Evolutionary conservation across 306 rosid species (phyloP), one percentile per base, ranked within the genome.

Genomic region (Alnus rubra): DNA sequence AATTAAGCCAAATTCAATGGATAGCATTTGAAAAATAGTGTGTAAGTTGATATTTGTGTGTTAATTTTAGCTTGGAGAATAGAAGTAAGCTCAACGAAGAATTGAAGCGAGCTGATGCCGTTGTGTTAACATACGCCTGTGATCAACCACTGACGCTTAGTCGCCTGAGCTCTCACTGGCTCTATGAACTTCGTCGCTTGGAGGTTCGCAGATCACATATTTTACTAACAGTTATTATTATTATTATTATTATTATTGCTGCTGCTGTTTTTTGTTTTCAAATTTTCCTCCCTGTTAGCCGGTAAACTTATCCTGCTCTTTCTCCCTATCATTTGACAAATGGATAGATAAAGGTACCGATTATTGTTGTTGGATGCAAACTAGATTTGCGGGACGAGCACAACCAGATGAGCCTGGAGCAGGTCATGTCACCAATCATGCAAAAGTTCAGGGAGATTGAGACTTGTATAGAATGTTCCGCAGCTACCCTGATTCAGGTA

Each of bases 101-200:
- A 69, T 72, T 94, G 86, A 89, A 80, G 87, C 87, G 85, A 52
- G 97, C 98, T 49, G 97, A 94, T 87, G 97, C 63, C 5, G 93
- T 92, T 65, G 83, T 94, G 76, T 76, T 92, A 70, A 92, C 97
- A 13, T 94, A 94, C 68, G 93, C 97, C 11, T 92, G 97, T 83
- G 93, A 92, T 78, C 90, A 92, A 63, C 88, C 89, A 0, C 48
- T 42, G 49, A 87, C 93, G 14, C 86, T 89, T 76, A 48, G 69
- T 31, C 93, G 97, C 48, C 82, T 94, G 82, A 78, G 84, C 44
- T 78, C 88, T 73, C 86, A 85, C 87, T 94, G 97, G 97, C 90
- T 92, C 30, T 85, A 47, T 48, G 97, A 94, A 78, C 82, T 94
- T 79, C 88, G 86, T 59, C 90, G 73, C 76, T 84, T 92, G 82